Conservation (phyloP, 2,329 filamentous ascomycete species). For the Malbranchea cinnamomea region DNA sequence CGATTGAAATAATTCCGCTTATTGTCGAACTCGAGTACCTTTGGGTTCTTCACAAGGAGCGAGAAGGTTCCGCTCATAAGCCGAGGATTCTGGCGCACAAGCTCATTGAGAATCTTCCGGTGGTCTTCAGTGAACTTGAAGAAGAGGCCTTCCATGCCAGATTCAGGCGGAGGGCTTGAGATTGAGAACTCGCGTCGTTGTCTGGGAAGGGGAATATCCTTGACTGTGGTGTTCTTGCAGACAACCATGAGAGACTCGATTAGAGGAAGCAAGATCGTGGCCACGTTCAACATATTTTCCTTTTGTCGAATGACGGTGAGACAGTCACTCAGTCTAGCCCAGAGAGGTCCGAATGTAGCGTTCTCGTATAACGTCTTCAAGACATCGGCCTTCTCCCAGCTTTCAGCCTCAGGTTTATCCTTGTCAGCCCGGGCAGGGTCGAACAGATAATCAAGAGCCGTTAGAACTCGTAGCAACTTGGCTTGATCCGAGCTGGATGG, state of each 20-base stretch:
- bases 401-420: conserved; percentile 37
- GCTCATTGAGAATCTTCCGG: conserved; percentile 91
- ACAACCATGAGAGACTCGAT: conserved; percentile 98
- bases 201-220: conserved; percentile 43
- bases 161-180: conserved; percentile 63
- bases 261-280: conserved; percentile 81
- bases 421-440: conserved; percentile 55
- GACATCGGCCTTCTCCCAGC: conserved; percentile 64
- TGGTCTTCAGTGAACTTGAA: conserved; percentile 97
- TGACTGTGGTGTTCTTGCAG: conserved; percentile 88
- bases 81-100: conserved; percentile 91
- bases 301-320: conserved; percentile 76
- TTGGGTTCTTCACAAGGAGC: conserved; percentile 91
- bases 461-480: conserved; percentile 81
- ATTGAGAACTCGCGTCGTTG: conserved; percentile 53
- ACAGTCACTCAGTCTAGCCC: conserved; percentile 83
- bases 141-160: conserved; percentile 76
- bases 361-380: conserved; percentile 82
- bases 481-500: conserved; percentile 92
- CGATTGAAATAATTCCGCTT: conserved; percentile 98
- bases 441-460: conserved; percentile 89
- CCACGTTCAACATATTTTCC: conserved; percentile 92
- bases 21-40: conserved; percentile 97
- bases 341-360: conserved; percentile 74
- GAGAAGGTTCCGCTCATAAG: conserved; percentile 98